Conservation (phyloP, 2,329 filamentous ascomycete species). For the Plenodomus lindquistii region DNA sequence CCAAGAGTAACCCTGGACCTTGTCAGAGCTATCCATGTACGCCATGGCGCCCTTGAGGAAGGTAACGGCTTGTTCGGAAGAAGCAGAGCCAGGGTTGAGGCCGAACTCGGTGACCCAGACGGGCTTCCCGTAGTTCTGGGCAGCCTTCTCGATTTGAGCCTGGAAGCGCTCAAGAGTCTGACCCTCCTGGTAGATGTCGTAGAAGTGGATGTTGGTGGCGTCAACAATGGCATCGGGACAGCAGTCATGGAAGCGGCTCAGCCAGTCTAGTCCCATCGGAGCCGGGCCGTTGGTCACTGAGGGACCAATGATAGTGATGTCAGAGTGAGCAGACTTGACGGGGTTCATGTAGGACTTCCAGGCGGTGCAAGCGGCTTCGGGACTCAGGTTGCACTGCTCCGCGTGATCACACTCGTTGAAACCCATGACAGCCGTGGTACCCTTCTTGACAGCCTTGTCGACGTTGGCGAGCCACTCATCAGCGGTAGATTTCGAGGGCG, state of each 20-base stretch:
- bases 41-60: conserved; percentile 42
- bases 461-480: conserved; percentile 47
- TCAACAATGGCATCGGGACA: conserved; percentile 43
- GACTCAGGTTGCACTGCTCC: conserved; percentile 39
- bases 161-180: conserved; percentile 40
- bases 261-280: conserved; percentile 38
- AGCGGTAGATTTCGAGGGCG: conserved; percentile 21
- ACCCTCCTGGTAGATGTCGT: conserved; percentile 35
- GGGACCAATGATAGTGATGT: conserved; percentile 39
- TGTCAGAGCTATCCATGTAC: conserved; percentile 37
- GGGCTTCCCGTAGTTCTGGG: conserved; percentile 29
- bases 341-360: conserved; percentile 42
- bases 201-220: conserved; percentile 47
- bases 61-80: conserved; percentile 29
- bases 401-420: conserved; percentile 46
- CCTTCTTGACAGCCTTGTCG: conserved; percentile 36
- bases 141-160: conserved; percentile 44
- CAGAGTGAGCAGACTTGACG: conserved; percentile 30
- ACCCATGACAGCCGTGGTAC: conserved; percentile 42
- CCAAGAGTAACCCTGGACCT: conserved; percentile 43
- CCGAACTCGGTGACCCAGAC: conserved; percentile 48
- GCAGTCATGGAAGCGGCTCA: conserved; percentile 32
- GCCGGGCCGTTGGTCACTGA: conserved; percentile 34
- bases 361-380: conserved; percentile 34
- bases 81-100: conserved; percentile 35